A percentile compares a stretch with the other conserved stretches of the same genome.
Conservation (phyloP, 2,329 filamentous ascomycete species). For the Acrodontium crateriforme region DNA sequence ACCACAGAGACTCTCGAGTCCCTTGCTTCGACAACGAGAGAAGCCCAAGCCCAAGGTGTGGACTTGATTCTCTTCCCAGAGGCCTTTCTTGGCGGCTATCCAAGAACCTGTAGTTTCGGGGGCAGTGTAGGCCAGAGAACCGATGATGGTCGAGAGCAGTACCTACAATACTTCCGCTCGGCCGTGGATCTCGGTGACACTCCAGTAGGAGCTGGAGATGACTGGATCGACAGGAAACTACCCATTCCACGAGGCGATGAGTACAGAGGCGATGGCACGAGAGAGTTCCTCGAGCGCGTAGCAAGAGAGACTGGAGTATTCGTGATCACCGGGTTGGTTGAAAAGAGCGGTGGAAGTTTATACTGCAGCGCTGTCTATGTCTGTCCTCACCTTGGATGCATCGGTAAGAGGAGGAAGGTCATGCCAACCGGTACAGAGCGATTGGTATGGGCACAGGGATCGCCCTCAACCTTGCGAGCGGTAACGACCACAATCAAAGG, state of each 20-base stretch:
- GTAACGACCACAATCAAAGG: slow-evolving; percentile 69
- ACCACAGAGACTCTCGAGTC: slow-evolving; percentile 49
- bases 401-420: slow-evolving; percentile 83
- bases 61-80: slow-evolving; percentile 80
- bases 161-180: slow-evolving; percentile 60
- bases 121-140: slow-evolving; percentile 57
- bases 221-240: slow-evolving; percentile 54
- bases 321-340: slow-evolving; percentile 64
- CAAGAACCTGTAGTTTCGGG: slow-evolving; percentile 67
- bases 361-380: slow-evolving; percentile 79
- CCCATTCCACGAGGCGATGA: slow-evolving; percentile 34
- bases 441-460: slow-evolving; percentile 79
- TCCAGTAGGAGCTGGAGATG: slow-evolving; percentile 51
- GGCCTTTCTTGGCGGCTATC: slow-evolving; percentile 84
- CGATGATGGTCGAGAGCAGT: slow-evolving; percentile 63
- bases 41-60: slow-evolving; percentile 46
- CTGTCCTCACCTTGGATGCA: slow-evolving; percentile 53
- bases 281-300: slow-evolving; percentile 65
- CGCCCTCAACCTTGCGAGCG: slow-evolving; percentile 62
- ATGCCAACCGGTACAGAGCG: slow-evolving; percentile 82
- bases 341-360: slow-evolving; percentile 65
- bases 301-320: slow-evolving; percentile 70
- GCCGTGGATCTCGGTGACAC: slow-evolving; percentile 79
- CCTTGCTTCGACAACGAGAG: slow-evolving; percentile 47
- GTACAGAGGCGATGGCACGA: slow-evolving; percentile 56